Percentiles rank a stretch among this genome's conserved stretches.
These are phyloP conservation scores for Myxozyma nipponensis DNA, from an alignment of 805 yeast genomes.

Conservation along the genomic window DNA sequence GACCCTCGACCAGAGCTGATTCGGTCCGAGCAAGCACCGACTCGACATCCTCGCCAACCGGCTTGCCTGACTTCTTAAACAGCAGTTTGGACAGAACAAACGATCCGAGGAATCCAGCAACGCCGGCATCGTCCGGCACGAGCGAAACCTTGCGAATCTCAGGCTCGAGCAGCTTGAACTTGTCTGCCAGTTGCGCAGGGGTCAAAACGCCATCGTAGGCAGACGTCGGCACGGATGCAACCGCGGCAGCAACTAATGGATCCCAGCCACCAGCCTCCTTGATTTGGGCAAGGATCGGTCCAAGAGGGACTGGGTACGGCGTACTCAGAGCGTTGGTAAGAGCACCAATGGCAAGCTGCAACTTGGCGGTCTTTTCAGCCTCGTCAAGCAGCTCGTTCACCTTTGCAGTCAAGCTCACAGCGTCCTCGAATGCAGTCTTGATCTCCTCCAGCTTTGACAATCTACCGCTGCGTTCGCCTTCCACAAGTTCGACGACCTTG, in stretches of 20 bases:
- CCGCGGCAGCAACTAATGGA: conserved; percentile 49
- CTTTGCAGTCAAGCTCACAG: conserved; percentile 43
- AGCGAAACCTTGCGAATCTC: conserved; percentile 85
- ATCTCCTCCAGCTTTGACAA: conserved; percentile 64
- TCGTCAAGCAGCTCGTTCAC: conserved; percentile 40
- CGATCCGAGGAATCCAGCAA: conserved; percentile 86
- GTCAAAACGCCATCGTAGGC: conserved; percentile 62
- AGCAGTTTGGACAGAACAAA: conserved; percentile 69
- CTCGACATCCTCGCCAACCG: conserved; percentile 81
- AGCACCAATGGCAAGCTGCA: conserved; percentile 45
- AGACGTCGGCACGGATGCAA: conserved; percentile 46
- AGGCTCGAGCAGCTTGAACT: conserved; percentile 76
- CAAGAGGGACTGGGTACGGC: conserved; percentile 40
- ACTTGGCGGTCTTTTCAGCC: conserved; percentile 41
- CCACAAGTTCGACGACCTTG: conserved; percentile 55
- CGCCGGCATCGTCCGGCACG: conserved; percentile 93
- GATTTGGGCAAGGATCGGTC: conserved; percentile 36
- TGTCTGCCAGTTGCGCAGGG: conserved; percentile 67
- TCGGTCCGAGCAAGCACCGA: conserved; percentile 83
- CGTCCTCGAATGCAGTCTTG: conserved; percentile 51
- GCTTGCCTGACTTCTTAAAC: conserved; percentile 73
- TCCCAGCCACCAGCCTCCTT: conserved; percentile 44
- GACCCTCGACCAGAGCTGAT: conserved; percentile 66
- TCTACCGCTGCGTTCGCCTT: conserved; percentile 73
- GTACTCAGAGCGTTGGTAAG: conserved; percentile 43